Conservation (phyloP, 2,329 filamentous ascomycete species). For the Phialocephala sp. region DNA sequence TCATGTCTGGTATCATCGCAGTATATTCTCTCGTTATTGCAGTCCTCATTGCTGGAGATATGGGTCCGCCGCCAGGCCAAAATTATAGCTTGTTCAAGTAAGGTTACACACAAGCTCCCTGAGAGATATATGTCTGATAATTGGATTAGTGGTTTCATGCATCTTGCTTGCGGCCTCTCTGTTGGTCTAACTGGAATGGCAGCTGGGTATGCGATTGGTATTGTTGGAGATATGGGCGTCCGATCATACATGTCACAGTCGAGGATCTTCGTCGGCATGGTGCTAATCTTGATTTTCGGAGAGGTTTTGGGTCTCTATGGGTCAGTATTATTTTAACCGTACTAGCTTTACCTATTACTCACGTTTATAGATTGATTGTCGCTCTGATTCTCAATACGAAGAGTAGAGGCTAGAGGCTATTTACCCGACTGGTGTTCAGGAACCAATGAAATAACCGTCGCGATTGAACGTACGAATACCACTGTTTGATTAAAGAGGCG, state of each 20-base stretch:
- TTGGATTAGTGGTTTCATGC: conserved; percentile 78
- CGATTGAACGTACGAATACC: conserved; percentile 21
- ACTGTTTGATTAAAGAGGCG: conserved; percentile 38
- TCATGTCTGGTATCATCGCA: conserved; percentile 99
- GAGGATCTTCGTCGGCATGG: conserved; percentile 97
- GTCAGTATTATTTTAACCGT: conserved; percentile 56
- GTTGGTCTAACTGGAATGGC: conserved; percentile 93
- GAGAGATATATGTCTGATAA: conserved; percentile 17
- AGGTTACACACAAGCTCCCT: conserved; percentile 41
- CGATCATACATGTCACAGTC: conserved; percentile 96
- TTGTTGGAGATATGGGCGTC: conserved; percentile 93
- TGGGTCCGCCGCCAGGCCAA: conserved; percentile 70
- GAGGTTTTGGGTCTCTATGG: conserved; percentile 97
- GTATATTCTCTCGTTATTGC: conserved; percentile 97
- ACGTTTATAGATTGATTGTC: conserved; percentile 75
- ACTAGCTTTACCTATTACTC: conserved; percentile 15
- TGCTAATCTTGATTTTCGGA: conserved; percentile 96
- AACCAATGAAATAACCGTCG: conserved; percentile 6
- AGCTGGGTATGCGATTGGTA: conserved; percentile 94
- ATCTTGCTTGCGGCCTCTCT: conserved; percentile 86
- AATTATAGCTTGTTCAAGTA: conserved; percentile 86
- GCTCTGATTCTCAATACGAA: conserved; percentile 92
- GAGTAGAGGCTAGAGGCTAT: conserved; percentile 42
- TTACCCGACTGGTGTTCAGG: neutral
- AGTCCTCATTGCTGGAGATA: conserved; percentile 91